Percentiles rank a stretch among this genome's conserved stretches.
These are phyloP conservation scores for Saccharomycopsis oosterbeekiorum DNA, from an alignment of 805 yeast genomes.

Conservation along the genomic window DNA sequence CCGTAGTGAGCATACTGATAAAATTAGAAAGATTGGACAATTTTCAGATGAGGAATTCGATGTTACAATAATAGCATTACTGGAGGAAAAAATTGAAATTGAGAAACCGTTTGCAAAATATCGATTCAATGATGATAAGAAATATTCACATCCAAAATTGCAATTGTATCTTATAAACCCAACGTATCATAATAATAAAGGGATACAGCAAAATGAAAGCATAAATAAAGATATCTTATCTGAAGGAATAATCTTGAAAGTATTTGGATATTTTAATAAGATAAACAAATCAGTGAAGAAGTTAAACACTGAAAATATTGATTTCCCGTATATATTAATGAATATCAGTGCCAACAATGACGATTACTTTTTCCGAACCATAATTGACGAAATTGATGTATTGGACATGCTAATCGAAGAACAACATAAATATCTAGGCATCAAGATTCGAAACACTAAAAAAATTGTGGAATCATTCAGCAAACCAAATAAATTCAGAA, in stretches of 20 bases:
- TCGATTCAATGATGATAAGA: conserved; percentile 6
- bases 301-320: conserved; percentile 17
- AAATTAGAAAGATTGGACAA: not conserved
- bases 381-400: conserved; percentile 42
- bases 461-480: conserved; percentile 30
- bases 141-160: conserved; percentile 12
- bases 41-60: not conserved
- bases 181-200: not conserved
- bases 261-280: conserved; percentile 16
- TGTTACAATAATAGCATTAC: not conserved
- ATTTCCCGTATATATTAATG: conserved; percentile 32
- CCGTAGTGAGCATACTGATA: not conserved
- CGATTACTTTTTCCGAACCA: conserved; percentile 47
- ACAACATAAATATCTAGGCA: conserved; percentile 35
- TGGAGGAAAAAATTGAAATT: not conserved
- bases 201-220: not conserved
- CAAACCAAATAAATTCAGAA: conserved; percentile 32
- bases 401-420: conserved; percentile 28
- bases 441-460: conserved; percentile 35
- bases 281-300: conserved; percentile 20
- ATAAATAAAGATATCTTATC: not conserved
- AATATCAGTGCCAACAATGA: conserved; percentile 31
- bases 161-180: conserved; percentile 1
- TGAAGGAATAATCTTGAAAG: not conserved
- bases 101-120: conserved; percentile 8